Evolutionary conservation across 1,284 basidiomycete genomes (phyloP).

Genomic region (Leccinum fallax): DNA sequence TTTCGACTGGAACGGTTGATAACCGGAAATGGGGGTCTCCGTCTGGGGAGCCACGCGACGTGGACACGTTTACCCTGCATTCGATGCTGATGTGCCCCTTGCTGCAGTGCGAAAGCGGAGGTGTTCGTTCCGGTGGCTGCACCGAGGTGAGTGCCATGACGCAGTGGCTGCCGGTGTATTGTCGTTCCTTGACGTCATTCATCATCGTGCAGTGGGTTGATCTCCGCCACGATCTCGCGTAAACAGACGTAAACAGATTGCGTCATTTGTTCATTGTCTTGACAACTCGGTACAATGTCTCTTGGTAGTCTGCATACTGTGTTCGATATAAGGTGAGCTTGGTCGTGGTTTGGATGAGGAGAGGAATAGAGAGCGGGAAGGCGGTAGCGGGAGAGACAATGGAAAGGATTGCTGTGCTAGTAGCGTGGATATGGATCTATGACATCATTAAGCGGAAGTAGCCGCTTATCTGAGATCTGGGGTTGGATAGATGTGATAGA

Average conservation of each 20-base stretch:
- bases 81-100: conserved; percentile 20
- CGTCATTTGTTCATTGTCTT: conserved; percentile 37
- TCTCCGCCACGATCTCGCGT: conserved; percentile 49
- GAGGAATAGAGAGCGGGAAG: neutral
- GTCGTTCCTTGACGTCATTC: conserved; percentile 28
- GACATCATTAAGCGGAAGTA: conserved; percentile 35
- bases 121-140: conserved; percentile 82
- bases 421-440: conserved; percentile 21
- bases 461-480: conserved; percentile 39
- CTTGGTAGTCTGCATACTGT: neutral
- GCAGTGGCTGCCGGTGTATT: conserved; percentile 16
- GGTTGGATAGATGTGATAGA: conserved; percentile 31
- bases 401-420: neutral
- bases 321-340: neutral
- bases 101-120: conserved; percentile 67
- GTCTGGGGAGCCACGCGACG: conserved; percentile 21
- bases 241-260: conserved; percentile 33
- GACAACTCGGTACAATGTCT: conserved; percentile 23
- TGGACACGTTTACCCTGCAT: conserved; percentile 15
- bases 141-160: conserved; percentile 58
- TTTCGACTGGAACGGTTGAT: conserved; percentile 11
- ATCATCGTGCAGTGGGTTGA: conserved; percentile 41
- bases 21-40: conserved; percentile 17
- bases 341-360: neutral
- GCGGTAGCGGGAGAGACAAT: neutral